Evolutionary conservation across 192 early-diverging fungal species (phyloP), one percentile per base, ranked within the genome.

Genomic region (Backusella tuberculispora): DNA sequence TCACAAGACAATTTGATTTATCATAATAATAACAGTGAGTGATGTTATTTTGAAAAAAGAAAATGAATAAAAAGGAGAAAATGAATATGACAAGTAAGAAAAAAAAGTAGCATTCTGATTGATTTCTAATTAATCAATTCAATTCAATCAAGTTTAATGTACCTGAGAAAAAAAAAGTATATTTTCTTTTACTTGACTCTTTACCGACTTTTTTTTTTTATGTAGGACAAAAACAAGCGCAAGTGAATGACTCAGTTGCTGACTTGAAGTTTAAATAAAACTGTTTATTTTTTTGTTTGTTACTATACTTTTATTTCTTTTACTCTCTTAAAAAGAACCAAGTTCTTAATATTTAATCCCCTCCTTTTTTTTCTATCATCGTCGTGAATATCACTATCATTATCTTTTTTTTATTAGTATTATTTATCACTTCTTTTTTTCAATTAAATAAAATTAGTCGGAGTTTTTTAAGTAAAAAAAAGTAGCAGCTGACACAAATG

Each of bases 171-270:
- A 19, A 60, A 24, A 26, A 26, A 53, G 0, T 53, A 21, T 21
- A 3, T 6, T 26, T 60, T 3, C 21, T 60, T 12, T 26, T 26
- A 26, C 21, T 26, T 12, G 53, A n/a, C n/a, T 50, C 6, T 13
- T 9, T 26, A 26, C 29, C 29, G 29, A 34, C 29, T 34, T n/a
- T n/a, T n/a, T n/a, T n/a, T n/a, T n/a, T n/a, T 2, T 34, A 60
- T 12, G 53, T 60, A 21, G 8, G 21, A 60, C 53, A 60, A 13
- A 21, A 12, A 60, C 53, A 60, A 24, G 53, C 26, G 53, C 47
- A 60, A 60, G 5, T 60, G 53, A 60, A 60, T 60, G 53, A 60
- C 53, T 60, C 9, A 19, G 53, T 24, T 60, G 53, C 53, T 60
- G 53, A 60, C 53, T 60, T 60, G 53, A 24, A 50, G 53, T 60